Conservation (phyloP, 2,329 filamentous ascomycete species). For the Trichoderma gracile region DNA sequence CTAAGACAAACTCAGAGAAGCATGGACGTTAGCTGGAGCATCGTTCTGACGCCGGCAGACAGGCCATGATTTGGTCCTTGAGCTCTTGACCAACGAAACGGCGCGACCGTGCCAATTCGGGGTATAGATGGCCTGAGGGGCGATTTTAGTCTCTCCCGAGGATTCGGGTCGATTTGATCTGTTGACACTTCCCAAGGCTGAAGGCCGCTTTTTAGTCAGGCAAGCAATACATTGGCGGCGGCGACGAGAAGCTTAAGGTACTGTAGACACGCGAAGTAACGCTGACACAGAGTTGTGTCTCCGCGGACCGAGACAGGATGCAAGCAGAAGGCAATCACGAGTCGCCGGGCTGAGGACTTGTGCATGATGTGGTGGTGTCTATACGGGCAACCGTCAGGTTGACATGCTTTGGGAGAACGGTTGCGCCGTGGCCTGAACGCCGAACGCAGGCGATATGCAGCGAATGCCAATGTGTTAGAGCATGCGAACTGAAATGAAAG, state of each 20-base stretch:
- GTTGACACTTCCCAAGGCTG: constrained; percentile 32
- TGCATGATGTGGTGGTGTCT: background rate
- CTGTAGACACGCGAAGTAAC: background rate
- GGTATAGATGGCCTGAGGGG: constrained; percentile 24
- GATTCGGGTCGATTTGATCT: constrained; percentile 43
- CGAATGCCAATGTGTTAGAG: background rate
- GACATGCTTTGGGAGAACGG: background rate
- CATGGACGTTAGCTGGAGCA: constrained; percentile 23
- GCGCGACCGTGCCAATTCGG: constrained; percentile 31
- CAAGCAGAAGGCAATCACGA: constrained; percentile 2
- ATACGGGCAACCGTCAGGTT: background rate
- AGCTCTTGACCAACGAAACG: constrained; percentile 28
- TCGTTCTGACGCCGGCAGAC: constrained; percentile 23
- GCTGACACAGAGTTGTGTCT: constrained; percentile 8
- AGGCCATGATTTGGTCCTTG: constrained; percentile 23
- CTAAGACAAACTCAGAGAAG: constrained; percentile 22
- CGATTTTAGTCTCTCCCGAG: constrained; percentile 44
- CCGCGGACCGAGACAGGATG: background rate
- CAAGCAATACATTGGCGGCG: background rate
- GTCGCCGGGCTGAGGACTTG: constrained; percentile 12
- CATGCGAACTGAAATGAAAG: too few relatives aligned
- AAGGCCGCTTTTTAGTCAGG: constrained; percentile 2
- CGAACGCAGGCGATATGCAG: background rate
- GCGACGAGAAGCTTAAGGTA: too few relatives aligned
- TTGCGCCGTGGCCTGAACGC: constrained; percentile 15